Percentiles rank a stretch among this genome's conserved stretches.
Evolutionary conservation across 352 stramenopile species (phyloP).

Genomic region (Globisporangium sylvaticum): DNA sequence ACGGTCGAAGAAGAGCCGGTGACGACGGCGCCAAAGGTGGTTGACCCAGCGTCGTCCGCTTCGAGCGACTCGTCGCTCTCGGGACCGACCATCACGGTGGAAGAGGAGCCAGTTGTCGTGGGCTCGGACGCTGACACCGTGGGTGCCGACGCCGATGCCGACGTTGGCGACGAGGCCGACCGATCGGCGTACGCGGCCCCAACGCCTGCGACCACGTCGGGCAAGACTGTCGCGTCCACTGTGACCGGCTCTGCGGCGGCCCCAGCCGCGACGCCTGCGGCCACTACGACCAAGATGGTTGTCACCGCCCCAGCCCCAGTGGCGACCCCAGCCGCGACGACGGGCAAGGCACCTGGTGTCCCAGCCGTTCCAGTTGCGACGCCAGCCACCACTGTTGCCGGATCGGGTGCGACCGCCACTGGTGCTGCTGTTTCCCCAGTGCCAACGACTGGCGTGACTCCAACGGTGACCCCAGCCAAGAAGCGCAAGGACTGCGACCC

Average conservation of each 20-base stretch:
- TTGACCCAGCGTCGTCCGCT: neutral
- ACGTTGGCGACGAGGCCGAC: neutral
- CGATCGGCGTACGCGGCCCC: neutral
- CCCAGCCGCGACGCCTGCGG: constrained; percentile 1
- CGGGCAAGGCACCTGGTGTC: neutral
- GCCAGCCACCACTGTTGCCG: neutral
- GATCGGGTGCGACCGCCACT: neutral
- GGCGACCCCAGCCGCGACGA: neutral
- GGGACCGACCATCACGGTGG: neutral
- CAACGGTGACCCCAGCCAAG: constrained; percentile 6
- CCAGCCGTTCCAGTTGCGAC: no score
- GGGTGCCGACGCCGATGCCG: neutral
- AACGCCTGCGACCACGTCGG: constrained; percentile 5
- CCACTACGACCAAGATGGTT: neutral
- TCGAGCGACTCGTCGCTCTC: neutral
- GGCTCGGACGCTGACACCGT: constrained; percentile 1
- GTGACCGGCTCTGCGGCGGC: no score
- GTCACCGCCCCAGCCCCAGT: neutral
- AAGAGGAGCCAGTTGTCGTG: neutral
- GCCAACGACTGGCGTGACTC: neutral
- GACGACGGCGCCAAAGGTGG: neutral
- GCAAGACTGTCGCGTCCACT: neutral
- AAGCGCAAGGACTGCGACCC: constrained; percentile 13
- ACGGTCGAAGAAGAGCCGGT: neutral
- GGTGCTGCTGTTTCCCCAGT: neutral